Evolutionary conservation across 176 grass and related monocot species (phyloP).

Genomic region (Oryza brachyantha): DNA sequence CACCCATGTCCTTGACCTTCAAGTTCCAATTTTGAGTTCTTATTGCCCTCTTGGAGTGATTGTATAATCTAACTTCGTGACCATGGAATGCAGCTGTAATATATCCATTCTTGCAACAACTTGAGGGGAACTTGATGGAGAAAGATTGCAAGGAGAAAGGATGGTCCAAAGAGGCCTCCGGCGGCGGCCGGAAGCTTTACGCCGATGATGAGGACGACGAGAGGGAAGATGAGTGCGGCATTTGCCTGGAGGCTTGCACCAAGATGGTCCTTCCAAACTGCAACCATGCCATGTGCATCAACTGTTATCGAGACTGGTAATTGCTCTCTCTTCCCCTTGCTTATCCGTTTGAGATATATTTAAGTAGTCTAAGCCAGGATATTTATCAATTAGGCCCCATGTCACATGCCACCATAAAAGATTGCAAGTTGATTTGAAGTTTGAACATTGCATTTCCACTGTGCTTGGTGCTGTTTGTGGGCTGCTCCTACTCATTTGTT

Average conservation of each 20-base stretch:
- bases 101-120: conserved; percentile 96
- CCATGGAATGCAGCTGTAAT: conserved; percentile 73
- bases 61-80: conserved; percentile 16
- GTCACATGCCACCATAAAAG: conserved; percentile 36
- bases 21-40: background rate
- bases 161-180: conserved; percentile 46
- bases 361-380: conserved; percentile 17
- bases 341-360: conserved; percentile 35
- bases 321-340: conserved; percentile 9
- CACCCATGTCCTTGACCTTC: background rate
- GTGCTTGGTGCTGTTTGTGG: conserved; percentile 19
- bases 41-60: background rate
- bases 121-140: conserved; percentile 69
- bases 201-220: conserved; percentile 60
- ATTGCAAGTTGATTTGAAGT: conserved; percentile 28
- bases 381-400: conserved; percentile 34
- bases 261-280: conserved; percentile 94
- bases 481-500: conserved; percentile 14
- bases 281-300: conserved; percentile 96
- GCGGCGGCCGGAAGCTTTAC: conserved; percentile 48
- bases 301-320: conserved; percentile 97
- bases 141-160: conserved; percentile 70
- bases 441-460: background rate
- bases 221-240: conserved; percentile 93
- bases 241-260: conserved; percentile 92